phyloP scores from a whole-genome alignment of 164 flowering plant species.

The Liquidambar formosana region DNA sequence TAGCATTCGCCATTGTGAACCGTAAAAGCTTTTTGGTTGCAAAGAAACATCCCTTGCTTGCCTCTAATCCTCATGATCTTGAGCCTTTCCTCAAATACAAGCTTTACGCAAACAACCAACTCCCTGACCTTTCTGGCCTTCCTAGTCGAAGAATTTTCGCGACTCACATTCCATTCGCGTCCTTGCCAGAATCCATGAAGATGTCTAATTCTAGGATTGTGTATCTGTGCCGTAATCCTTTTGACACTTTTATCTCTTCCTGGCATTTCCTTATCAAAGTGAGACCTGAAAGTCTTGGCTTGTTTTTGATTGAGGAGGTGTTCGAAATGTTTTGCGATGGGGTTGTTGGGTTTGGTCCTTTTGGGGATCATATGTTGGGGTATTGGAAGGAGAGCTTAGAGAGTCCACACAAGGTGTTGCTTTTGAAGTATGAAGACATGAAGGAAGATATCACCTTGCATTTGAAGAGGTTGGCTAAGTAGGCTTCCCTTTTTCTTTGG shows the following conservation, averaged over 20 bases:
- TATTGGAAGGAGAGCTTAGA: slow-evolving; percentile 43
- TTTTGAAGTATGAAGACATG: slow-evolving; percentile 50
- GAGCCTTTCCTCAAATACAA: slow-evolving; percentile 22
- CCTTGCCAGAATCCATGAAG: slow-evolving; percentile 24
- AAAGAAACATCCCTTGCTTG: slow-evolving; percentile 18
- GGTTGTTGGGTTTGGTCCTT: slow-evolving; percentile 36
- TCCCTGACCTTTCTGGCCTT: slow-evolving; percentile 8
- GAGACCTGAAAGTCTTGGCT: slow-evolving; percentile 5
- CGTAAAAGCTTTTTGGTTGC: neutral
- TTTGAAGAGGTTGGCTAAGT: slow-evolving; percentile 33
- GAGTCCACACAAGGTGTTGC: slow-evolving; percentile 35
- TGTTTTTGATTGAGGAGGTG: slow-evolving; percentile 32
- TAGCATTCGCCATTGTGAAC: slow-evolving; percentile 21
- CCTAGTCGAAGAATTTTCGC: slow-evolving; percentile 11
- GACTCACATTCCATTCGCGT: slow-evolving; percentile 18
- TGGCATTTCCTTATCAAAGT: slow-evolving; percentile 31
- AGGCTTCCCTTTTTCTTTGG: slow-evolving; percentile 21
- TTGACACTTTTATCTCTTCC: slow-evolving; percentile 39
- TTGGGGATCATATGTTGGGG: slow-evolving; percentile 52
- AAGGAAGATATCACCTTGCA: slow-evolving; percentile 21
- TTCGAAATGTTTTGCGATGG: slow-evolving; percentile 45
- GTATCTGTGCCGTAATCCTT: slow-evolving; percentile 42
- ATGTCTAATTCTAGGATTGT: slow-evolving; percentile 19
- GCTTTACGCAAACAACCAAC: slow-evolving; percentile 7
- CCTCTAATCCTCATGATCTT: slow-evolving; percentile 25